Evolutionary conservation across 495 filamentous ascomycete genomes (phyloP), one percentile per base, ranked within the genome.

Genomic region (Poronia punctata): DNA sequence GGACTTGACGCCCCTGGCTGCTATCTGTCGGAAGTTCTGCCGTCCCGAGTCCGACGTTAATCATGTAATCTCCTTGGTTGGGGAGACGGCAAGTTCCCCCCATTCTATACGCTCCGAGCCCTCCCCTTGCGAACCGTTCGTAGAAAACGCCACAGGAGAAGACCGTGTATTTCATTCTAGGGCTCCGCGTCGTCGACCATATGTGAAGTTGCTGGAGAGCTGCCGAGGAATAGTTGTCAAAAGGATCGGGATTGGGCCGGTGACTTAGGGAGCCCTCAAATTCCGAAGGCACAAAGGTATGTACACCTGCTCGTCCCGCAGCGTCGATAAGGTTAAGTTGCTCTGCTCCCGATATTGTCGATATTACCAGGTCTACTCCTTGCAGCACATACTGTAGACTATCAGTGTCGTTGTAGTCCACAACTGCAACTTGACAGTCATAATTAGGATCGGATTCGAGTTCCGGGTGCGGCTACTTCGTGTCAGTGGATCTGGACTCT

Each of bases 81-180:
- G 63, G 60, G 21, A 78, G 53, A 9, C 65, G 64, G 27, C 56
- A 59, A 6, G 59, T 56, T 12, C 53, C 40, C 7, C 80, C 79
- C 23, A 86, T 78, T 3, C 65, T 57, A 36, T 68, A 70, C 3
- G 61, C 55, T 15, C 60, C 59, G 34, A 88, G 61, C 3, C 83
- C 83, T 8, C 75, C 76, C 8, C 75, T 77, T 7, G 67, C 72
- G 54, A 88, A 86, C 8, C 83, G 66, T 52, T 88, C 83, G 65
- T 84, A 86, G 49, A 87, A 78, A n/a, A 86, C 53, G 24, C 83
- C 83, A 53, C 83, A 88, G 1, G 74, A 72, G 46, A 88, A 85
- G 24, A 79, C 67, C 3, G 82, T 82, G 40, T 69, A 83, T 28
- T 75, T 62, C 64, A 86, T 78, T 16, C 54, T 48, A 43, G 72